These are phyloP conservation scores for Vaccinium macrocarpon DNA, from an alignment of 148 eudicot genomes.

Conservation along the genomic window DNA sequence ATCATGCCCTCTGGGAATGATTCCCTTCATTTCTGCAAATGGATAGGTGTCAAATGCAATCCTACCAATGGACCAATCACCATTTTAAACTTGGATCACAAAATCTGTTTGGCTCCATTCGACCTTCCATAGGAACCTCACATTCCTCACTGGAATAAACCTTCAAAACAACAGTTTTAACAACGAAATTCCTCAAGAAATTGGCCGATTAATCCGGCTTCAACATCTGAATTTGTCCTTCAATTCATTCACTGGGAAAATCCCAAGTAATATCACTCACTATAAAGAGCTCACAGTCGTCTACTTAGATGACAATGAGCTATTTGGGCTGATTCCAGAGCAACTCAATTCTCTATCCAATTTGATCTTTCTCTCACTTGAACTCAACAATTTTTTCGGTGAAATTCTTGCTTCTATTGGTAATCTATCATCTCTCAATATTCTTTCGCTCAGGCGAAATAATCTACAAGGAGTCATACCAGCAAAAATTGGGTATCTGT, in stretches of 20 bases:
- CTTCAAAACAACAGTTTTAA: constrained; percentile 28
- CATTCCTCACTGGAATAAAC: constrained; percentile 17
- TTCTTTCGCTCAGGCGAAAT: not conserved
- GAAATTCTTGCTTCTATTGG: constrained; percentile 27
- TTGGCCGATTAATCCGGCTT: constrained; percentile 29
- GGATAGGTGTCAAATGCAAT: constrained; percentile 42
- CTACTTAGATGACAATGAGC: constrained; percentile 3
- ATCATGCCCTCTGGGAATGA: constrained; percentile 40
- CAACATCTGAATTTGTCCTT: not conserved
- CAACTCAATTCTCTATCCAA: constrained; percentile 24
- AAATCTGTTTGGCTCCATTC: constrained; percentile 25
- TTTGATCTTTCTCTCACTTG: constrained; percentile 9
- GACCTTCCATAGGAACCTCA: constrained; percentile 43
- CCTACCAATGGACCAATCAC: constrained; percentile 20
- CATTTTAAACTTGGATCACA: constrained; percentile 16
- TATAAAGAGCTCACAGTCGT: constrained; percentile 28
- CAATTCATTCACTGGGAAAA: constrained; percentile 29
- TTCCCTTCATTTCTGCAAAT: constrained; percentile 37
- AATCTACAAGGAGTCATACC: constrained; percentile 23
- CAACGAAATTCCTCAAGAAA: constrained; percentile 34
- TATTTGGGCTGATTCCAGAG: constrained; percentile 33
- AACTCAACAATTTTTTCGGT: constrained; percentile 30
- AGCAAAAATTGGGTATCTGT: constrained; percentile 10
- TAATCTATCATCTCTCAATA: constrained; percentile 28
- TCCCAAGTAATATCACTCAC: constrained; percentile 30